Conservation (phyloP, 495 filamentous ascomycete genomes). For the Podospora anserina region DNA sequence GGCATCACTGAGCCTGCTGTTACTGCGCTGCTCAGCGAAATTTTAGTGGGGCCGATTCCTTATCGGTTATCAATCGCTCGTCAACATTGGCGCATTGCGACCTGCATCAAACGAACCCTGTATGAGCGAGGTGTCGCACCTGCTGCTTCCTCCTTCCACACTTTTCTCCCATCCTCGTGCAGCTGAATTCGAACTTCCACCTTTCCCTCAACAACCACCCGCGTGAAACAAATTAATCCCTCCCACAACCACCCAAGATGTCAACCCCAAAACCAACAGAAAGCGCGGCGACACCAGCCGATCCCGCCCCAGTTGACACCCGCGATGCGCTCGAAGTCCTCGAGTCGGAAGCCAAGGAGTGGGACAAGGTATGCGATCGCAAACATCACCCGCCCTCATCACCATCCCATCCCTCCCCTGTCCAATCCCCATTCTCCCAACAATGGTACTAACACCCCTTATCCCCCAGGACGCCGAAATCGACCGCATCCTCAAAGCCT, state of each 20-base stretch:
- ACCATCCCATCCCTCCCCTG: background rate
- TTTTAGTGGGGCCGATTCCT: constrained; percentile 28
- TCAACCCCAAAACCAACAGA: constrained; percentile 2
- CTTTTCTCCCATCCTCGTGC: background rate
- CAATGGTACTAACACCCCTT: background rate
- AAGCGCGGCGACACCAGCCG: constrained; percentile 26
- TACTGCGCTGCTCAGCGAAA: constrained; percentile 8
- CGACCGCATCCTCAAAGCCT: constrained; percentile 86
- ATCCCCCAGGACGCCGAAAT: constrained; percentile 82
- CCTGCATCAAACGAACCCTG: background rate
- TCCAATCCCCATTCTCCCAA: background rate
- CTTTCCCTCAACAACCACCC: background rate
- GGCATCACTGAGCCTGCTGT: background rate
- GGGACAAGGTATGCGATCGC: constrained; percentile 60
- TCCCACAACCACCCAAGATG: background rate
- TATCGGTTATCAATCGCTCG: constrained; percentile 20
- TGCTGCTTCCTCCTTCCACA: background rate
- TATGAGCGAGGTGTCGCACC: background rate
- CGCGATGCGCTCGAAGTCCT: constrained; percentile 75
- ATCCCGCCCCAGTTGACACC: constrained; percentile 31
- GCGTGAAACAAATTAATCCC: background rate
- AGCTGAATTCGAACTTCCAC: background rate
- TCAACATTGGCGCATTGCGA: constrained; percentile 8
- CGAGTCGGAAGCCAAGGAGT: constrained; percentile 84
- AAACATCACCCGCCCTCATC: background rate